Conservation (phyloP, 2,329 filamentous ascomycete species). For the Raffaelea deltoideospora region DNA sequence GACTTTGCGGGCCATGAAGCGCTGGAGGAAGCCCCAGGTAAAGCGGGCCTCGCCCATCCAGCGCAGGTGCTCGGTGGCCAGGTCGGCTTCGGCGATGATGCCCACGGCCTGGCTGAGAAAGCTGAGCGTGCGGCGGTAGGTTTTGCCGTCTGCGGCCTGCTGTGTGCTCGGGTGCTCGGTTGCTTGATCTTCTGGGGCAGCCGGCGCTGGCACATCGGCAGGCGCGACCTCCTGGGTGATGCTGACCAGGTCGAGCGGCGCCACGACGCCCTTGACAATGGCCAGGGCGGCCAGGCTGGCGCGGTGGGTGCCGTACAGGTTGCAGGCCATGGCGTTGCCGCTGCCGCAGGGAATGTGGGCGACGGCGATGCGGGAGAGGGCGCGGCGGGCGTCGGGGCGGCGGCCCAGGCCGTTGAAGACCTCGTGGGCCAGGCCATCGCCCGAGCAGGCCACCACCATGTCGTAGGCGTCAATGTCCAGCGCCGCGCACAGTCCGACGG, state of each 20-base stretch:
- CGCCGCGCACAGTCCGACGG: slow-evolving; percentile 56
- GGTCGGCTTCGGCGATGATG: slow-evolving; percentile 77
- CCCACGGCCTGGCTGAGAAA: slow-evolving; percentile 86
- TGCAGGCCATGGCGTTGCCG: slow-evolving; percentile 86
- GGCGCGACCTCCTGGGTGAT: slow-evolving; percentile 75
- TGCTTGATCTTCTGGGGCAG: background rate
- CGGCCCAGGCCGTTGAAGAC: slow-evolving; percentile 85
- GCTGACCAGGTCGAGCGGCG: slow-evolving; percentile 71
- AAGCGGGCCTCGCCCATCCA: slow-evolving; percentile 89
- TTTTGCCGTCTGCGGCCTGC: too few relatives aligned
- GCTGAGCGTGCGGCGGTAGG: slow-evolving; percentile 54
- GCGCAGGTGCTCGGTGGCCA: slow-evolving; percentile 77
- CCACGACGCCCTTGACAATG: slow-evolving; percentile 77
- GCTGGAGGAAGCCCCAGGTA: slow-evolving; percentile 65
- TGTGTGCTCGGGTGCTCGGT: too few relatives aligned
- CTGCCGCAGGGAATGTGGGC: slow-evolving; percentile 83
- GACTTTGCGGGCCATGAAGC: slow-evolving; percentile 58
- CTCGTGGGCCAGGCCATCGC: slow-evolving; percentile 83
- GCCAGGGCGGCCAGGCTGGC: slow-evolving; percentile 64
- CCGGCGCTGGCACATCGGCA: background rate
- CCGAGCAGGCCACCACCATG: slow-evolving; percentile 76
- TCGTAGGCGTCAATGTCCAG: slow-evolving; percentile 72
- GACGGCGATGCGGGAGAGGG: slow-evolving; percentile 64
- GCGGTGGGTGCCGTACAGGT: slow-evolving; percentile 67
- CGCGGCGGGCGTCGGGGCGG: slow-evolving; percentile 57